A percentile compares a stretch with the other conserved stretches of the same genome.
phyloP scores from a whole-genome alignment of 257 asterid species.

The Lycium ferocissimum region DNA sequence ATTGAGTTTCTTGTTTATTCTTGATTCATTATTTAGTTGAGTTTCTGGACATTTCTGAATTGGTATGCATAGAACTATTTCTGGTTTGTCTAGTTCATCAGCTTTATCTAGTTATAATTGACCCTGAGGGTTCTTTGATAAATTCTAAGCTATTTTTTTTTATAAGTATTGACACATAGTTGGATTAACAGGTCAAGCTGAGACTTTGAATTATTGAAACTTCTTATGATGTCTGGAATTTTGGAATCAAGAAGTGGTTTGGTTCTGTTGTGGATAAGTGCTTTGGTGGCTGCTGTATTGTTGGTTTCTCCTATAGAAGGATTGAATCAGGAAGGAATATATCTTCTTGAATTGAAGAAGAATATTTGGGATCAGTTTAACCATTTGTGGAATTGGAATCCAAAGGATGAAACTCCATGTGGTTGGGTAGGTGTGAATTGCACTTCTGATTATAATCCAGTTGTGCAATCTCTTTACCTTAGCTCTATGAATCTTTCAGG shows the following conservation, averaged over 20 bases:
- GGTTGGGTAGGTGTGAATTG: conserved; percentile 84
- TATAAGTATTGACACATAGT: conserved; percentile 33
- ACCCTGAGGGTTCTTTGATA: conserved; percentile 28
- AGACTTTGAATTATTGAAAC: conserved; percentile 35
- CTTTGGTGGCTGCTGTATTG: conserved; percentile 43
- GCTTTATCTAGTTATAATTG: conserved; percentile 31
- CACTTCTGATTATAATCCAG: conserved; percentile 49
- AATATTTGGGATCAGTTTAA: conserved; percentile 52
- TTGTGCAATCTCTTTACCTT: conserved; percentile 71
- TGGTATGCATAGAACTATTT: neutral
- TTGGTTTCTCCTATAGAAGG: conserved; percentile 53
- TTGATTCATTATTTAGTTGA: conserved; percentile 33
- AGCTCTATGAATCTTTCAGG: conserved; percentile 70
- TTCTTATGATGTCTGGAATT: conserved; percentile 54
- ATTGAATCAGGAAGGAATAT: conserved; percentile 66
- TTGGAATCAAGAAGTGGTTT: conserved; percentile 48
- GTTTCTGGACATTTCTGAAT: conserved; percentile 37
- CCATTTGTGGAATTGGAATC: conserved; percentile 68
- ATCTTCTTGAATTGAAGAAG: conserved; percentile 73
- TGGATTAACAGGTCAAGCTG: conserved; percentile 26
- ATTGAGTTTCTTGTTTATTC: conserved; percentile 8
- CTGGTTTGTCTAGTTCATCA: conserved; percentile 13
- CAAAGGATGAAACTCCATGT: conserved; percentile 73
- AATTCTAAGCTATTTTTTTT: neutral
- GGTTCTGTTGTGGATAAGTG: conserved; percentile 46